Evolutionary conservation across 495 filamentous ascomycete genomes (phyloP), one percentile per base, ranked within the genome.

Genomic region (Lophiostoma macrostomum): DNA sequence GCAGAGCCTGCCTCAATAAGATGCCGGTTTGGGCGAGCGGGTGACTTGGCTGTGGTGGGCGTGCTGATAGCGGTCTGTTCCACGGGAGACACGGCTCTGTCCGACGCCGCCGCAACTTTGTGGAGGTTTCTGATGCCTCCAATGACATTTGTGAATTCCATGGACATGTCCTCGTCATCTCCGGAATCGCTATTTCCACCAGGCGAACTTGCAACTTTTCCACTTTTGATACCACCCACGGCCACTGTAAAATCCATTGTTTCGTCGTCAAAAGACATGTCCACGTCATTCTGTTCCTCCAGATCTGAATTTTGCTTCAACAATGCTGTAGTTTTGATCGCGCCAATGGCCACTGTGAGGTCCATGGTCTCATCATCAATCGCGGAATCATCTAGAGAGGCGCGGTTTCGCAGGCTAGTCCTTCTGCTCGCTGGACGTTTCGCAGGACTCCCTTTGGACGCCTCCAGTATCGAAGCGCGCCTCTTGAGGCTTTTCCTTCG

Each of bases 231-330:
- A 20, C 80, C 80, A 41, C 89, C 88, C 37, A 90, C 72, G 30
- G 81, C 86, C 60, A 75, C 81, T 2, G 87, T 93, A 45, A 94
- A 74, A 50, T 91, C 84, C 86, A 91, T 87, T 1, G 88, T 83
- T 63, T 81, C 76, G 30, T 90, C 82, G 19, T 75, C 79, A 49
- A 71, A 23, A 27, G 59, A 51, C 20, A 38, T 32, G 19, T 62
- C 50, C 32, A 49, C 55, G 47, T 65, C 66, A 39, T 24, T 59
- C 38, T 60, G 47, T 40, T 56, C 54, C 7, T 31, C 31, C 35
- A 25, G 51, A 30, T 63, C 20, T 27, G 29, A 40, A 47, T 56
- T 63, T 32, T 34, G 20, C 16, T 27, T 43, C 4, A 5, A 13
- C 20, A 28, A 60, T 5, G 39, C 60, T 29, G 67, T 38, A 20